Base-by-base conservation (phyloP, 2,329 filamentous ascomycete species). In the Sordariomycetes sp. region DNA sequence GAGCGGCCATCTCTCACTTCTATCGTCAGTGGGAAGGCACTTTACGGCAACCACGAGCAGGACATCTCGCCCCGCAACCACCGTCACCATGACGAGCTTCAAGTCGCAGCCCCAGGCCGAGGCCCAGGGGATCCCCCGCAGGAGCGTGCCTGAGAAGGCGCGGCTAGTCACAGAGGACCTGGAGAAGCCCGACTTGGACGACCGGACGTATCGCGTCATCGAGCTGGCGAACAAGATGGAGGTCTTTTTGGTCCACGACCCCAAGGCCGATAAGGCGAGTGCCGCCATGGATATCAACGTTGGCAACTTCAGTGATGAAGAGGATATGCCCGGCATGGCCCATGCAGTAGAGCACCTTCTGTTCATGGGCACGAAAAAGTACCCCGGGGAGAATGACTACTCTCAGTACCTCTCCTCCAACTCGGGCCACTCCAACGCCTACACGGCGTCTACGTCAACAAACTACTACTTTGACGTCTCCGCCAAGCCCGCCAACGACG, bases 301-400 rank as follows among this genome's bases (percentile, higher is more conserved):
- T 39, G 94, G 94, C 60, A 95, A 89, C 71, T 96, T 96, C 74
- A 95, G 89, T 67, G 94, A 99, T 67, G 84, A 88, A 62, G 82
- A 87, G 62, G 88, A 90, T 64, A 90, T 97, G 82, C 91, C 90
- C 15, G 90, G 94, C 59, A 91, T 95, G 82, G 92, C 92, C 56
- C 94, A 97, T 74, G 91, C 90, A 7, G 90, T 97, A 57, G 92
- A 97, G 76, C 92, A 96, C 79, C 75, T 96, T 62, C 76, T 99
- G 25, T 99, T 99, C 75, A 97, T 99, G 94, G 94, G 94, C 54
- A 99, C 94, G 8, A 87, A 96, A 71, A 99, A 97, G 81, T 99
- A 94, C 66, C 94, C 94, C 0, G 82, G 86, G 68, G 92, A 96
- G 72, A 97, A 99, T 70, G 92, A 88, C 62, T 99, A 99, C 76